Evolutionary conservation across 2,329 filamentous ascomycete genomes (phyloP).

Genomic region (Aureobasidium melanogenum): DNA sequence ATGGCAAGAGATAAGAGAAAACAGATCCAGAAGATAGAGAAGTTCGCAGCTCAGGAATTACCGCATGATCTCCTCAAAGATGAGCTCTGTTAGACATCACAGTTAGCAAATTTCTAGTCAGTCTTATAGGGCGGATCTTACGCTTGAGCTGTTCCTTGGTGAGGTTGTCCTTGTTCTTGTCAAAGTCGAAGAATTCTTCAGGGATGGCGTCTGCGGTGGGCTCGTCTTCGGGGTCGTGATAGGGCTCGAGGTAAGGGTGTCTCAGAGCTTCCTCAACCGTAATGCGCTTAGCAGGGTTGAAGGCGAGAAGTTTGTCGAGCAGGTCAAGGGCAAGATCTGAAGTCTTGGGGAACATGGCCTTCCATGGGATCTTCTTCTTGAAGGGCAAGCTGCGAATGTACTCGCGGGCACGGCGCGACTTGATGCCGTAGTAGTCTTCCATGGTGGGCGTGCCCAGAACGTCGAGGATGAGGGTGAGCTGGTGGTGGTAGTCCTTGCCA

Average conservation of each 20-base stretch:
- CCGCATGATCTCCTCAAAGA: constrained; percentile 94
- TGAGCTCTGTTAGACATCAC: constrained; percentile 49
- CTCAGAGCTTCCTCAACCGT: constrained; percentile 95
- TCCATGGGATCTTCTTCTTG: constrained; percentile 78
- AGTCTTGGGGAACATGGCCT: constrained; percentile 96
- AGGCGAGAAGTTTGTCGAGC: constrained; percentile 88
- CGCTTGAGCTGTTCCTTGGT: constrained; percentile 98
- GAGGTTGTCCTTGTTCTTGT: constrained; percentile 98
- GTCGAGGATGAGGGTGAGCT: constrained; percentile 92
- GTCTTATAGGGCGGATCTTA: constrained; percentile 28
- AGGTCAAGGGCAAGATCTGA: constrained; percentile 92
- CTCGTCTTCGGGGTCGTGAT: constrained; percentile 98
- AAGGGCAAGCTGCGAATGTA: constrained; percentile 76
- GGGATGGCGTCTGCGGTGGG: constrained; percentile 93
- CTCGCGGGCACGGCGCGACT: constrained; percentile 90
- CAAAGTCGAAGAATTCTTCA: constrained; percentile 99
- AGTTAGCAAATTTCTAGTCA: background rate
- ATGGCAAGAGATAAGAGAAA: constrained; percentile 8
- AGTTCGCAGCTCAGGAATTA: constrained; percentile 22
- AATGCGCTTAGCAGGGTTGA: constrained; percentile 98
- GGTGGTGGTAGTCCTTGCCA: constrained; percentile 98
- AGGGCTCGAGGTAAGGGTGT: constrained; percentile 96
- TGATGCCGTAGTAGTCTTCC: constrained; percentile 99
- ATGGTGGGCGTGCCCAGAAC: constrained; percentile 97
- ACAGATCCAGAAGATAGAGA: background rate